Evolutionary conservation across 208 protist species (phyloP).

Genomic region (Leishmania major): DNA sequence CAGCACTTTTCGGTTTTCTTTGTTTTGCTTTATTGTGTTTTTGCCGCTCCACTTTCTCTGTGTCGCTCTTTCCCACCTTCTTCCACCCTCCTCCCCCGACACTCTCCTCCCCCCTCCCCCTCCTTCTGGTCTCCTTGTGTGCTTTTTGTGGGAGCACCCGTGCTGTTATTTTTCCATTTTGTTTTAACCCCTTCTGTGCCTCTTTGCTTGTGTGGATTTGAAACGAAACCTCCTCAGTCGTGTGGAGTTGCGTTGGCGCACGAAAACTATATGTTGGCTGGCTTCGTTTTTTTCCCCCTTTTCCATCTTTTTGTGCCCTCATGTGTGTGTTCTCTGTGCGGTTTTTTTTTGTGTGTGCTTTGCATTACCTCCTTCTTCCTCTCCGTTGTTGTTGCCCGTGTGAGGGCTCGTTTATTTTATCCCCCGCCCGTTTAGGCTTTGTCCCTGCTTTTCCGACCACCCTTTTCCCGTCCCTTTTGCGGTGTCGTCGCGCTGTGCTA

Average conservation of each 20-base stretch:
- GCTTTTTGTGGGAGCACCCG: no score
- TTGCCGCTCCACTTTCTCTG: conserved; percentile 7
- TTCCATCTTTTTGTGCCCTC: neutral
- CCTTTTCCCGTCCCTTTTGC: neutral
- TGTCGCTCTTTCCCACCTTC: neutral
- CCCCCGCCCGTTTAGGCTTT: neutral
- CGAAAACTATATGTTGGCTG: neutral
- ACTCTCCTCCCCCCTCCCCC: no score
- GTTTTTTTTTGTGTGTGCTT: neutral
- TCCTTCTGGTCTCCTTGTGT: no score
- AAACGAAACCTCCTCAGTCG: neutral
- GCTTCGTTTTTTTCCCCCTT: neutral
- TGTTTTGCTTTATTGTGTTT: neutral
- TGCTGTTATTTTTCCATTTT: neutral
- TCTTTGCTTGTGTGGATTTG: neutral
- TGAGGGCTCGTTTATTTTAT: conserved; percentile 8
- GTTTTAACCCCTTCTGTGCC: neutral
- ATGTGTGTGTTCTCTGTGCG: neutral
- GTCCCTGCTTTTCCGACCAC: neutral
- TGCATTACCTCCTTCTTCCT: neutral
- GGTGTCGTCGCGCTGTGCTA: neutral
- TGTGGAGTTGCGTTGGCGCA: neutral
- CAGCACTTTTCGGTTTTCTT: neutral
- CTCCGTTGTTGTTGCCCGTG: neutral
- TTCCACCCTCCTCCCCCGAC: no score